Evolutionary conservation across 306 rosid genomes (phyloP), one percentile per base, ranked within the genome.

Genomic region (Luffa aegyptiaca): DNA sequence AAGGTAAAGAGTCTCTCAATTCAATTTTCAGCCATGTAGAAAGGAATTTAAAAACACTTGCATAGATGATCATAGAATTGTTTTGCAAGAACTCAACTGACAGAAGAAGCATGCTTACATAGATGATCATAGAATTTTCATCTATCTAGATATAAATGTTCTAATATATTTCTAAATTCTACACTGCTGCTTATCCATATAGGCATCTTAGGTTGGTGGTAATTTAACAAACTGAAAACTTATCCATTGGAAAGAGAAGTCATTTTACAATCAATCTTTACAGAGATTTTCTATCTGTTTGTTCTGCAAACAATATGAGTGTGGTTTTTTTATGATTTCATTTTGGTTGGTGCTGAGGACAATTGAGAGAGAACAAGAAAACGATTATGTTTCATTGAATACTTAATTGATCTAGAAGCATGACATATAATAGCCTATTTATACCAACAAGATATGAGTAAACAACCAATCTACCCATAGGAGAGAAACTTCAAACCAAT

Each of bases 1-100:
- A 95, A 84, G 91, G 98, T 95, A 83, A 83, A 36, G 83, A 20
- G 31, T 26, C 7, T 36, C 26, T 41, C 77, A 17, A 2, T 21
- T 61, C 33, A 37, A 62, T 44, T 4, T 66, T 52, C 26, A 36
- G 42, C 35, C 3, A 17, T 14, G 33, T 20, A 35, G 39, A 61
- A 61, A 13, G 8, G 20, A 64, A 64, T 35, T 64, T 64, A 2
- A 35, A 35, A 35, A 6, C 70, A 14, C 70, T 64, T 64, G 20
- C 53, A 69, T 42, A 42, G 57, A 71, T n/a, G 37, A 70, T 44
- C 42, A 46, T 45, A 72, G 77, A 48, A 49, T 33, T 70, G n/a
- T 11, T 63, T 41, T 70, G 53, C 42, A 13, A 46, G 3, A 72
- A 46, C 77, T 72, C 48, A 8, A 46, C n/a, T 44, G 56, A 21